These are phyloP conservation scores for Phytophthora sp. DNA, from an alignment of 352 stramenopile genomes.

Conservation along the genomic window DNA sequence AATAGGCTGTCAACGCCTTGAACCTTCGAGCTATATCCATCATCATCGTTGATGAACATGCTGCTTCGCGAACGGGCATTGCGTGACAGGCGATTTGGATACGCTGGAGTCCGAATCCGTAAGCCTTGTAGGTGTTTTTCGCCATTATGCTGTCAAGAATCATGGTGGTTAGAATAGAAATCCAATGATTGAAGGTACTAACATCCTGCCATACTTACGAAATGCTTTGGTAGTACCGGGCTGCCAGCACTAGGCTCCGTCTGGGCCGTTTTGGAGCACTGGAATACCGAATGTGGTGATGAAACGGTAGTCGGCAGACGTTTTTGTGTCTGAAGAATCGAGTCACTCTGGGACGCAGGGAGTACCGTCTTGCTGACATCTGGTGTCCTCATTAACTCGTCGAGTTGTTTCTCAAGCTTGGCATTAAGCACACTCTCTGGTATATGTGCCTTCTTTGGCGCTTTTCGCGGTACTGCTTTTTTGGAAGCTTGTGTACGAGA, in stretches of 20 bases:
- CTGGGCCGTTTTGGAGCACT: neutral
- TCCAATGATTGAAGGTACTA: neutral
- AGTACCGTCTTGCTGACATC: conserved; percentile 2
- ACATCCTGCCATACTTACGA: conserved; percentile 20
- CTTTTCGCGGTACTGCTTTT: neutral
- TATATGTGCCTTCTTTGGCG: neutral
- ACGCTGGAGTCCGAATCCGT: conserved; percentile 47
- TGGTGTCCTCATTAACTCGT: neutral
- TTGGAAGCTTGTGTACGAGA: neutral
- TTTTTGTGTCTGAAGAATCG: conserved; percentile 11
- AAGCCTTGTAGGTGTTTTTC: conserved; percentile 41
- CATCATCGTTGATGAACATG: conserved; percentile 9
- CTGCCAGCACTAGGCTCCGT: conserved; percentile 6
- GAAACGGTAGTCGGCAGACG: neutral
- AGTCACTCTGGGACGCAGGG: conserved; percentile 15
- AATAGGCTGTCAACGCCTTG: conserved; percentile 23
- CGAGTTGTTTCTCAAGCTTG: conserved; percentile 11
- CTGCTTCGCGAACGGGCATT: conserved; percentile 24
- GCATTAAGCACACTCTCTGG: conserved; percentile 18
- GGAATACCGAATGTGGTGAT: neutral
- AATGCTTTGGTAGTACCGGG: conserved; percentile 30
- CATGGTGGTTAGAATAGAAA: neutral
- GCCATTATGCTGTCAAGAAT: conserved; percentile 27
- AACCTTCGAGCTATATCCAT: conserved; percentile 1
- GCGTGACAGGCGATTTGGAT: conserved; percentile 30